Evolutionary conservation across 2,329 filamentous ascomycete genomes (phyloP), one percentile per base, ranked within the genome.

Genomic region (Aspergillus intermedius): DNA sequence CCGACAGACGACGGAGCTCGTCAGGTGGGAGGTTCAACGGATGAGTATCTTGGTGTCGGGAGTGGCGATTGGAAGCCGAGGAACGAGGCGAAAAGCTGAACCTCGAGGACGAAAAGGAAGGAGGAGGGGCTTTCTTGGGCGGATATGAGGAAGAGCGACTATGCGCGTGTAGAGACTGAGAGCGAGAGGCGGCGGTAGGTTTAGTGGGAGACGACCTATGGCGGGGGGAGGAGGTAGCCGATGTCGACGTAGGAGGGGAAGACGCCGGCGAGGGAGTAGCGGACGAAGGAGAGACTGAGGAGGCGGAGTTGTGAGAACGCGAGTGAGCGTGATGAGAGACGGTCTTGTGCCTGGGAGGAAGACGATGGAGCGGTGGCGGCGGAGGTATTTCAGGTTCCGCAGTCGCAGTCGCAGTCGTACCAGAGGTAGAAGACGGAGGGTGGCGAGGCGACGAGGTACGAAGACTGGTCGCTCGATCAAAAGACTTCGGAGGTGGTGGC

Each of bases 1-100:
- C 77, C 55, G 84, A 84, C 54, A 89, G 77, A 58, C 88, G 83
- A 68, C 87, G 86, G 62, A 89, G 81, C 77, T 95, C 85, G 74
- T 95, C 90, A 42, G 90, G 90, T 2, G 86, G 89, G 19, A 95
- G 81, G 64, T 96, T 96, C 46, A 96, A 79, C 35, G 91, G 91
- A 69, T 96, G 91, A 2, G 83, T 86, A 66, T 91, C 81, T 55
- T 77, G 77, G 53, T 67, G 66, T 60, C 62, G 60, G 15, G 65
- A 61, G 51, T 62, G 62, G 52, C 68, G 66, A 52, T 57, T 48
- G 46, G 57, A 60, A 42, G 62, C 21, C 12, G 41, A 42, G 12
- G 21, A 25, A 10, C 13, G 23, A 21, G 41, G 23, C 12, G 41
- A 69, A 66, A 54, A 69, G 67, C 52, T 63, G 65, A 58, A 56